A percentile compares a stretch with the other conserved stretches of the same genome.
Conservation (phyloP, 2,329 filamentous ascomycete species). For the Balansia obtecta region DNA sequence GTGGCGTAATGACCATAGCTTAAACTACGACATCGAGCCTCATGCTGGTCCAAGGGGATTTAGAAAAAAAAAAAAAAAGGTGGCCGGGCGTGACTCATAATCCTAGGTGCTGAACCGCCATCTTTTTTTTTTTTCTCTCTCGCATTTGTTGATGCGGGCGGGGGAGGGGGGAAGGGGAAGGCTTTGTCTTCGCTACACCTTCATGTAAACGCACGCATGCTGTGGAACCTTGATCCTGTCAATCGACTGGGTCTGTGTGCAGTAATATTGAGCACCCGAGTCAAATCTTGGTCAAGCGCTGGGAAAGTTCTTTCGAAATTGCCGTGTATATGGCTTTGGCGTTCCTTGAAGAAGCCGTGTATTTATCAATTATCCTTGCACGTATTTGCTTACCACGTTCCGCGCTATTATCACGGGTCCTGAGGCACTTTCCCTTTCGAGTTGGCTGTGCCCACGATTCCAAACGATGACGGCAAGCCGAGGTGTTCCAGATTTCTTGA, state of each 20-base stretch:
- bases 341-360: background rate
- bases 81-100: too few relatives aligned
- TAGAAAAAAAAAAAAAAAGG: too few relatives aligned
- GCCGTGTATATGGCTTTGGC: background rate
- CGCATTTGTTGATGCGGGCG: background rate
- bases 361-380: background rate
- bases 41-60: too few relatives aligned
- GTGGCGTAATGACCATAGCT: too few relatives aligned
- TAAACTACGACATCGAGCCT: too few relatives aligned
- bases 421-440: too few relatives aligned
- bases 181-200: background rate
- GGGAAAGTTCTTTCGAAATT: background rate
- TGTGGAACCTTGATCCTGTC: background rate
- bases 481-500: too few relatives aligned
- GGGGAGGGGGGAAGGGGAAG: too few relatives aligned
- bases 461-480: too few relatives aligned
- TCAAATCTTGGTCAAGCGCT: background rate
- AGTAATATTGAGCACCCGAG: background rate
- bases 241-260: background rate
- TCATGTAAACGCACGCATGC: background rate
- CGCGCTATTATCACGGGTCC: background rate
- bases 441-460: too few relatives aligned
- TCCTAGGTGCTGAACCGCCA: too few relatives aligned
- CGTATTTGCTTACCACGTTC: background rate
- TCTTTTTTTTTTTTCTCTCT: too few relatives aligned